Base-by-base conservation (phyloP, 306 rosid species). In the Castanopsis chinensis region DNA sequence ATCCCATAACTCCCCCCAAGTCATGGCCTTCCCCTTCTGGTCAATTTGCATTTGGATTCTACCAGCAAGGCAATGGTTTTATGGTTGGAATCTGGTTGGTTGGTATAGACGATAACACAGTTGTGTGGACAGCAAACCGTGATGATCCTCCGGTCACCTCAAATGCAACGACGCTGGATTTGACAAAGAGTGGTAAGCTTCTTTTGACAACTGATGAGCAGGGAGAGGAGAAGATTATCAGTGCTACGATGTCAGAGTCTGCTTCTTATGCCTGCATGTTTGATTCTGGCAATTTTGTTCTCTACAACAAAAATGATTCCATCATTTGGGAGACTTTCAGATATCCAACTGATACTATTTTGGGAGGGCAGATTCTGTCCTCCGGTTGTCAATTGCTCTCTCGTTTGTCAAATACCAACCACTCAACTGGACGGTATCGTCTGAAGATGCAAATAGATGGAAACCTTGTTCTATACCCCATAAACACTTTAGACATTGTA, bases 381-480 rank as follows among this genome's bases (percentile, higher is more conserved):
- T 11, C 19, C 1, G n/a, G 52, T 3, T 3, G 17, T 35, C 1
- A 5, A 2, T 41, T 82, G 78, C 1, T 49, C 17, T 76, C 79
- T 11, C 55, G 76, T 43, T 0, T 11, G 0, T 72, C 85, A 0
- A 17, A 8, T 0, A 17, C 74, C 10, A 64, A 72, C 56, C 82
- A 55, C 61, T 77, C 75, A 28, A 72, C 59, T 0, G 82, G 85
- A 55, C 63, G 4, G 7, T 77, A 63, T 65, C 33, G 0, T 7
- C 79, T 82, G 17, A 1, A 0, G 11, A 82, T 82, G 85, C 82
- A 2, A 33, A 33, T 33, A 72, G 12, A 77, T 55, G 85, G 85
- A 30, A 72, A 77, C 75, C 82, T 77, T 30, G 76, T 54, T 15
- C 72, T 56, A 0, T 65, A 77, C 53, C 79, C 57, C 0, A 13